Evolutionary conservation across 139 green algal species (phyloP).

Genomic region (Chlamydomonas applanata): DNA sequence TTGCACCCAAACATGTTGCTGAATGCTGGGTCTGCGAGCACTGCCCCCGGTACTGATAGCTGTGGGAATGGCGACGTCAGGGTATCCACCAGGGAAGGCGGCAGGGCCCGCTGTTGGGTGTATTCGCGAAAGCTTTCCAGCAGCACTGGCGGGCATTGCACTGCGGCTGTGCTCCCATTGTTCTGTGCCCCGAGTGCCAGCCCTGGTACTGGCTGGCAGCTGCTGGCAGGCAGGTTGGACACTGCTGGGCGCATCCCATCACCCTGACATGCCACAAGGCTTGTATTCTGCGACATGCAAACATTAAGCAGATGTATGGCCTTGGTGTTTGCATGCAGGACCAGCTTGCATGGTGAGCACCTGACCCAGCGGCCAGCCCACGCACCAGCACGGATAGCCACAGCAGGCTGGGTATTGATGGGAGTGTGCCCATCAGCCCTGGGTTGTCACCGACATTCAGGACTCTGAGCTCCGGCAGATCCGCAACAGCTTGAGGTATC

Average conservation of each 20-base stretch:
- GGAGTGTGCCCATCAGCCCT: conserved; percentile 11
- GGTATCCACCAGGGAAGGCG: neutral
- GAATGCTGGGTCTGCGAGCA: conserved; percentile 14
- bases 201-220: neutral
- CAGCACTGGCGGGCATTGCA: conserved; percentile 6
- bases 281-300: neutral
- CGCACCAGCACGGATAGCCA: conserved; percentile 37
- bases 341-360: too few species aligned
- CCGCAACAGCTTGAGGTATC: conserved; percentile 9
- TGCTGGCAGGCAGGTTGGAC: neutral
- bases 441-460: conserved; percentile 28
- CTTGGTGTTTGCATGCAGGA: too few species aligned
- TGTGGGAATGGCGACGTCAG: conserved; percentile 21
- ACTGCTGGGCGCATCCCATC: neutral
- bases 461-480: conserved; percentile 21
- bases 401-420: conserved; percentile 14
- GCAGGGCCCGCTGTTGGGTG: neutral
- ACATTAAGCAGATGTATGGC: too few species aligned
- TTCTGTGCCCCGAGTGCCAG: neutral
- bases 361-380: neutral
- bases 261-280: neutral
- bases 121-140: conserved; percentile 23
- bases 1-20: conserved; percentile 23
- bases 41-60: conserved; percentile 10
- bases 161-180: neutral